These are phyloP conservation scores for Dendrobium catenatum DNA, from an alignment of 106 monocot genomes.

Conservation along the genomic window DNA sequence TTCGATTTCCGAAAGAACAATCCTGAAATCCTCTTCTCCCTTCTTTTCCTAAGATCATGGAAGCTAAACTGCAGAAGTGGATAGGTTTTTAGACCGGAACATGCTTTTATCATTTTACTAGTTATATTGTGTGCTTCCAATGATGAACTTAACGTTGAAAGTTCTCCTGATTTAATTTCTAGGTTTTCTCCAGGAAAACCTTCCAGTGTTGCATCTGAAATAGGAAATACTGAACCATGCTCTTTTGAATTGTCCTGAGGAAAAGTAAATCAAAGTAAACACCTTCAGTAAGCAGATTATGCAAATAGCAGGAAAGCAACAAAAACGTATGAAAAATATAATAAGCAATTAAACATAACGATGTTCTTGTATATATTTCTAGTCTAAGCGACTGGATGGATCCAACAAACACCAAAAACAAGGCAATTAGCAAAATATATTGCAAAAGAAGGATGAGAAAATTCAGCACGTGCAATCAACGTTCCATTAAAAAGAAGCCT, in stretches of 20 bases:
- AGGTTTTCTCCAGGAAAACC: constrained; percentile 17
- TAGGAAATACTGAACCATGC: constrained; percentile 10
- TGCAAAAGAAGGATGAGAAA: neutral
- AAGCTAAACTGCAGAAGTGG: constrained; percentile 56
- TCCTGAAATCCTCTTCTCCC: constrained; percentile 32
- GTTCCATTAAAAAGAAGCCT: neutral
- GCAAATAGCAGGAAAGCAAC: neutral
- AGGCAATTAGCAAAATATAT: neutral
- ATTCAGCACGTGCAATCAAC: neutral
- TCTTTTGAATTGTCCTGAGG: constrained; percentile 15
- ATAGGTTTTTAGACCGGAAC: constrained; percentile 21
- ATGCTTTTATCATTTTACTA: constrained; percentile 21
- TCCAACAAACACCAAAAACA: neutral
- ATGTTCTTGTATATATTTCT: neutral
- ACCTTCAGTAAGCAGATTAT: neutral
- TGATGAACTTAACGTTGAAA: constrained; percentile 10
- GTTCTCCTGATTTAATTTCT: constrained; percentile 13
- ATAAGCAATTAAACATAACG: neutral
- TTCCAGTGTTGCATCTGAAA: constrained; percentile 12
- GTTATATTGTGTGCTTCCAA: constrained; percentile 11
- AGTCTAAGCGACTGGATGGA: neutral
- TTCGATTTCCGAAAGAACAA: constrained; percentile 8
- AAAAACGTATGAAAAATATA: neutral
- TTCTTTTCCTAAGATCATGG: constrained; percentile 53
- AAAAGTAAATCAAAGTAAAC: neutral